Evolutionary conservation across 306 rosid genomes (phyloP), one percentile per base, ranked within the genome.

Genomic region (Castanopsis chinensis): DNA sequence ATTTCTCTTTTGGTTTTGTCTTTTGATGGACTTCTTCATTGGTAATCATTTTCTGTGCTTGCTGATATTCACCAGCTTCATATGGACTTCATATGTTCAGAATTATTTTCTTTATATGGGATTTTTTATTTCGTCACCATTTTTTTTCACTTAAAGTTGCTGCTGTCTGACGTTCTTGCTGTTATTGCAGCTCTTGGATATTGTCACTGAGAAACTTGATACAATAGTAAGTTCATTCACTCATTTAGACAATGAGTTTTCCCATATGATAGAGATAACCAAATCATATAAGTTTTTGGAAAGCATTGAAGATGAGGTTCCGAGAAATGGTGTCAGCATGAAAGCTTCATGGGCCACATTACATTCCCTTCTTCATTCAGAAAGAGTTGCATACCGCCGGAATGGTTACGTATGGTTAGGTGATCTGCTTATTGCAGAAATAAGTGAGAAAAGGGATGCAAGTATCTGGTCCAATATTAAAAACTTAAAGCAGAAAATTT

Each of bases 361-460:
- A 76, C 98, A 96, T 89, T 93, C 99, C 56, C 98, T 96, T 81
- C 90, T 93, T 83, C 99, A 96, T 87, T 96, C 99, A 61, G 97
- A 89, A 68, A 91, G 94, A 87, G 84, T 82, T 59, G 76, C 99
- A 33, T 96, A 90, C 85, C 97, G 92, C 75, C 91, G 89, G 77
- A 93, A 91, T 87, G 98, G 94, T 51, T 88, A 93, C 79, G 84
- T 89, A 83, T 96, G 99, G 99, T 90, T 96, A 78, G 92, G 97
- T 1, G 99, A 96, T 85, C 89, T 96, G 85, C 99, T 96, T 80
- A 89, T 90, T 87, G 89, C 92, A 76, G 99, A 96, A 86, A 91
- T 96, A 77, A 90, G 91, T 74, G 91, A 86, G 70, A 94, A 88
- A 81, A 85, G 85, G 64, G 86, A 86, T 73, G 91, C 85, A 69